Base-by-base conservation (phyloP, 179 eudicot species). In the Beta lomatogona region DNA sequence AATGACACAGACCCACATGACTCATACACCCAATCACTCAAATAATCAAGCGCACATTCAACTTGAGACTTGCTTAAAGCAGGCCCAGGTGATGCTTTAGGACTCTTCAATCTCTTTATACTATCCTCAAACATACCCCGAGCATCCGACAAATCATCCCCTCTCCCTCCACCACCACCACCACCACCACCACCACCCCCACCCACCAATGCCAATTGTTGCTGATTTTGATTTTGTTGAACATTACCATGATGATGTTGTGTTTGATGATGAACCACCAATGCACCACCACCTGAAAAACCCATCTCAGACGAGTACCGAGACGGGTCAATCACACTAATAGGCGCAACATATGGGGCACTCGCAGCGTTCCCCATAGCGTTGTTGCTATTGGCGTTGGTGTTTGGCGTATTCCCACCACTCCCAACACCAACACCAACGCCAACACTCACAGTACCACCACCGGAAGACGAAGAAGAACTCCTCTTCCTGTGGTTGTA, bases 21-120 rank as follows among this genome's bases (percentile, higher is more conserved):
- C 71, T 92, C 97, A 69, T 86, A 92, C 22, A 89, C 90, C 97
- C 97, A 92, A 81, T 91, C 93, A 52, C 93, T 88, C 70, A 92
- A 88, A 71, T 48, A 84, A 70, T 86, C 91, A 58, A 91, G 82
- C 0, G 93, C 90, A 66, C 89, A 77, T 48, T 88, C 92, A 16
- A 89, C 75, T 76, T 91, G 94, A 6, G 82, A 68, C 85, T 91
- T 92, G 74, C 81, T 91, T 15, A 92, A 31, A 10, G 87, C 82
- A 68, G 86, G 84, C 28, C 89, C 90, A 5, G 90, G 89, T n/a
- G 88, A 86, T 36, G 89, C 80, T 82, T 92, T 92, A 1, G 94
- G 97, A 54, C 92, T 89, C 86, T 92, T 92, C 13, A 92, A 79
- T 82, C 86, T 86, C 85, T 92, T 92, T 25, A 92, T 91, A 80